Percentiles rank a stretch among this genome's conserved stretches.
These are phyloP conservation scores for Exophiala alcalophila DNA, from an alignment of 2,329 filamentous ascomycete genomes.

Conservation along the genomic window DNA sequence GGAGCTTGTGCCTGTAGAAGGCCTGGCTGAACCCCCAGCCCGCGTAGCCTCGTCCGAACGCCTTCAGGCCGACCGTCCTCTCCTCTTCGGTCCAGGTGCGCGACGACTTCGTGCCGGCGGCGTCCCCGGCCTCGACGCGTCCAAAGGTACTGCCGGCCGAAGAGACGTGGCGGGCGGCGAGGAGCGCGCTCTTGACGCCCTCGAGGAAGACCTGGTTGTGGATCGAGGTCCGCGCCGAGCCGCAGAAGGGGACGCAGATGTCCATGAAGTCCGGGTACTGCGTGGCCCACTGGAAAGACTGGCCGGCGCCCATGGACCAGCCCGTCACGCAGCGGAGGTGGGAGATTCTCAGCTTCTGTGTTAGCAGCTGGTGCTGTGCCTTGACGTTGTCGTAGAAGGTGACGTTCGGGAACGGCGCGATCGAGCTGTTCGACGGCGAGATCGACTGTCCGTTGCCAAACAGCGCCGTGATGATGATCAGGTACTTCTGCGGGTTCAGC, in stretches of 20 bases:
- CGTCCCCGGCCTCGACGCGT: constrained; percentile 39
- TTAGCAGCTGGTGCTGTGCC: constrained; percentile 65
- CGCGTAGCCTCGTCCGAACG: constrained; percentile 71
- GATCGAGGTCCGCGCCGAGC: constrained; percentile 60
- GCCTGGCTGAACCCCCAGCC: constrained; percentile 76
- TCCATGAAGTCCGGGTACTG: constrained; percentile 66
- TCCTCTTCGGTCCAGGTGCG: constrained; percentile 54
- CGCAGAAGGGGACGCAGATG: constrained; percentile 63
- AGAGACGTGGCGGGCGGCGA: constrained; percentile 55
- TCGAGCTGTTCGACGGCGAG: constrained; percentile 60
- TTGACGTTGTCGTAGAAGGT: constrained; percentile 67
- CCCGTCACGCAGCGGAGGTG: constrained; percentile 63
- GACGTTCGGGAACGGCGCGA: constrained; percentile 59
- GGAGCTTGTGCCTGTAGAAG: constrained; percentile 71
- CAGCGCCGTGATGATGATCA: constrained; percentile 65
- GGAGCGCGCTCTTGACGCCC: constrained; percentile 59
- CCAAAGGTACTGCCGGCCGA: constrained; percentile 53
- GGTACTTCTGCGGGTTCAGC: constrained; percentile 63
- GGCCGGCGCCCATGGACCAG: constrained; percentile 69
- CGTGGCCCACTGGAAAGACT: constrained; percentile 63
- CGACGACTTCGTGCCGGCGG: constrained; percentile 34
- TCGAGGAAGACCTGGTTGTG: constrained; percentile 69
- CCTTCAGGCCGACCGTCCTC: constrained; percentile 60
- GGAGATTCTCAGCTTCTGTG: constrained; percentile 58
- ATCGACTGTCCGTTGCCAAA: constrained; percentile 68